Base-by-base conservation (phyloP, 1,284 basidiomycete species). In the Gymnopus androsaceus region DNA sequence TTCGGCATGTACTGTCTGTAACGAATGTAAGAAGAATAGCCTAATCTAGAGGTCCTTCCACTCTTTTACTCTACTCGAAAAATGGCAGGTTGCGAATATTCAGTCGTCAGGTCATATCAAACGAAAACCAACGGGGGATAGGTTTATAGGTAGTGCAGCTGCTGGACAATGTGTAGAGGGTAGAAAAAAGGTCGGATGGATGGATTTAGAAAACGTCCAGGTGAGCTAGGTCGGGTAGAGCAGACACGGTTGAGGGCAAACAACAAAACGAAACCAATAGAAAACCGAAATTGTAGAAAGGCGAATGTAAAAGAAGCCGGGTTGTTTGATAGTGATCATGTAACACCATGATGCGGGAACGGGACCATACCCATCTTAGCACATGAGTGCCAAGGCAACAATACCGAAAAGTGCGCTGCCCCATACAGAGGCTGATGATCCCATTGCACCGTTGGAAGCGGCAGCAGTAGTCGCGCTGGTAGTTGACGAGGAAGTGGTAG, bases 321-420 rank as follows among this genome's bases (percentile, higher is more conserved):
- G 41, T 25, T 25, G 8, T 55, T 46, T 15, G n/a, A n/a, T n/a
- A n/a, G n/a, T n/a, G n/a, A n/a, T n/a, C n/a, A 33, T n/a, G 15
- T 15, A 34, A 21, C 14, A 17, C n/a, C n/a, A n/a, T n/a, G 33
- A 36, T n/a, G 15, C 21, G 23, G n/a, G n/a, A 1, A 28, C 41
- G n/a, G 7, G 14, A 17, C 17, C 37, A n/a, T 19, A 14, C 41
- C 33, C 23, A 9, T 30, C 19, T 66, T 67, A 76, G 60, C 76
- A 67, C 58, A 72, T 61, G n/a, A 69, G 62, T 49, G 66, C 66
- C 57, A 73, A 72, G 42, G 73, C 64, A 27, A 73, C 56, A 6
- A 70, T 72, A 44, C 72, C 68, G 15, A 74, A 45, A 5, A 69
- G 49, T 27, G 73, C 66, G 51, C 72, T 72, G 14, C 68, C 56